Evolutionary conservation across 2,329 filamentous ascomycete genomes (phyloP).

Genomic region (Cordyceps cicadae): DNA sequence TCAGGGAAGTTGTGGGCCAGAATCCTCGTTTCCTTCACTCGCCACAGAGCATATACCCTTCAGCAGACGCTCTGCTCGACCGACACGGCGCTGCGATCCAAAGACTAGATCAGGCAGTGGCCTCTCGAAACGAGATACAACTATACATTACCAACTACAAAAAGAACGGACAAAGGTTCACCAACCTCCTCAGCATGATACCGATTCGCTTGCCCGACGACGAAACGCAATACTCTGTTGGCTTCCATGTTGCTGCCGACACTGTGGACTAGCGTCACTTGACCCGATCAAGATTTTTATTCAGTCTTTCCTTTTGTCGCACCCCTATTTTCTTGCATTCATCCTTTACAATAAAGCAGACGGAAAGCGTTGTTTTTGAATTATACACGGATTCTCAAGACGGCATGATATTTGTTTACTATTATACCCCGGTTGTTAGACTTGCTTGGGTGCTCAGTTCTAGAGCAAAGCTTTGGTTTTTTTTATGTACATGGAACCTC

Average conservation of each 20-base stretch:
- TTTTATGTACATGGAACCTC: not conserved
- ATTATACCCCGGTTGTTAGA: slow-evolving; percentile 6
- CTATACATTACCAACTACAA: slow-evolving; percentile 66
- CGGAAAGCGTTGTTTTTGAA: not conserved
- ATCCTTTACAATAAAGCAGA: not conserved
- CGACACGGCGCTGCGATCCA: slow-evolving; percentile 47
- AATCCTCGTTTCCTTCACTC: slow-evolving; percentile 83
- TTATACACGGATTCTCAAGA: not conserved
- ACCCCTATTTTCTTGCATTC: not conserved
- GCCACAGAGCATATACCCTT: slow-evolving; percentile 45
- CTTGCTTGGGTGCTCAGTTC: not conserved
- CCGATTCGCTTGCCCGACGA: slow-evolving; percentile 62
- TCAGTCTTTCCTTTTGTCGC: not conserved
- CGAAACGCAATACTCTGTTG: slow-evolving; percentile 65
- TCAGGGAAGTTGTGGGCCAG: slow-evolving; percentile 63
- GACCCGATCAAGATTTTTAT: not conserved
- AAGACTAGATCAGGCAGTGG: slow-evolving; percentile 39
- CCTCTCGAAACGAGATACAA: slow-evolving; percentile 38
- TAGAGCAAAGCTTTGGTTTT: not conserved
- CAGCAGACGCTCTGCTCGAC: slow-evolving; percentile 12
- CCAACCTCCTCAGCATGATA: slow-evolving; percentile 79
- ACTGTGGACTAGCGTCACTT: not conserved
- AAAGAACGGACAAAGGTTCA: slow-evolving; percentile 70
- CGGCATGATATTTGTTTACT: not conserved
- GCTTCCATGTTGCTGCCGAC: slow-evolving; percentile 57